Conservation (phyloP, 345 rosid species). For the Populus pruinosa region DNA sequence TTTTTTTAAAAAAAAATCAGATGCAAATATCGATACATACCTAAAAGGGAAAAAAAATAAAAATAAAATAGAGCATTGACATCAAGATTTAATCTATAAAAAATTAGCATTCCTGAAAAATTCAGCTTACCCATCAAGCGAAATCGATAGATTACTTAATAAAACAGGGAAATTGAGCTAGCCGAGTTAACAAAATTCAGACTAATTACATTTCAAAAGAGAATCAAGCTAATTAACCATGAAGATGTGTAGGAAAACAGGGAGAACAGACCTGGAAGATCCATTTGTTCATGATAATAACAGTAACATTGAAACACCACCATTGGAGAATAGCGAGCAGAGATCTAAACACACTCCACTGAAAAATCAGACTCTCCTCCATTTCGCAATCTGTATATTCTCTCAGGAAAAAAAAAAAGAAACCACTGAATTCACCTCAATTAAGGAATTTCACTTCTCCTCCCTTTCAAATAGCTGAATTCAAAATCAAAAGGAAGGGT, state of each 20-base stretch:
- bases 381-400: slow-evolving; percentile 28
- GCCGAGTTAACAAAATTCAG: background rate
- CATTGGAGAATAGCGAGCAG: slow-evolving; percentile 89
- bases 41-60: background rate
- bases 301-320: slow-evolving; percentile 96
- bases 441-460: background rate
- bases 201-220: background rate
- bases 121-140: background rate
- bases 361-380: slow-evolving; percentile 66
- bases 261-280: slow-evolving; percentile 79
- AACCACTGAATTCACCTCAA: slow-evolving; percentile 12
- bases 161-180: background rate
- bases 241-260: slow-evolving; percentile 2
- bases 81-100: background rate
- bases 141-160: background rate
- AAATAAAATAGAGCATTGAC: background rate
- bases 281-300: slow-evolving; percentile 99
- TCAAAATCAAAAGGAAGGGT: background rate
- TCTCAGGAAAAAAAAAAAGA: background rate
- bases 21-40: background rate
- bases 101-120: background rate
- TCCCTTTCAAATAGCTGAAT: background rate
- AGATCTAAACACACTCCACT: slow-evolving; percentile 82
- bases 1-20: background rate
- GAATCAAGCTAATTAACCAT: slow-evolving; percentile 9